Evolutionary conservation across 2,329 filamentous ascomycete genomes (phyloP).

Genomic region (Boeremia exigua): DNA sequence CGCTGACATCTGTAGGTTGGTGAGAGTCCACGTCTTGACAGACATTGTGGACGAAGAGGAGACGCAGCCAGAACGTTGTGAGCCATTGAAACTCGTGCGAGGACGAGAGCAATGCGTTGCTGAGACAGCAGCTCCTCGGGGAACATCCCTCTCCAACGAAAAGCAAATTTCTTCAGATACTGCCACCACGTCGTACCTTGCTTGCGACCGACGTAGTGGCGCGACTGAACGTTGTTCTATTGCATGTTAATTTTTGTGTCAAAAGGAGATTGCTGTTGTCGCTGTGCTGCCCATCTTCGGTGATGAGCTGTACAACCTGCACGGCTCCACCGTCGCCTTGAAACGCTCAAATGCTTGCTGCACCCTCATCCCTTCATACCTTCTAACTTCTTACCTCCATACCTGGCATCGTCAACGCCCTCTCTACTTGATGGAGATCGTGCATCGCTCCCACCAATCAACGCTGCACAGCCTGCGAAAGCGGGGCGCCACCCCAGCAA

Average conservation of each 20-base stretch:
- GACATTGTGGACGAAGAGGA: neutral
- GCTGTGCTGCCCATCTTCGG: neutral
- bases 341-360: neutral
- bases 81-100: slow-evolving; percentile 3
- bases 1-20: slow-evolving; percentile 9
- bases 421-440: too few relatives aligned
- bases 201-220: slow-evolving; percentile 3
- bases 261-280: neutral
- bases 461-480: neutral
- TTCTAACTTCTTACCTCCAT: neutral
- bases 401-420: too few relatives aligned
- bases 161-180: slow-evolving; percentile 7
- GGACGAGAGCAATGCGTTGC: slow-evolving; percentile 17
- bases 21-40: slow-evolving; percentile 14
- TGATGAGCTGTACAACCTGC: too few relatives aligned
- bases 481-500: slow-evolving; percentile 25
- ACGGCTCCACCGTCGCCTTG: neutral
- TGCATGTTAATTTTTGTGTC: neutral
- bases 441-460: slow-evolving; percentile 1
- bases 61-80: neutral
- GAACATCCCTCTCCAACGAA: slow-evolving; percentile 17
- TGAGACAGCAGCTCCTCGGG: slow-evolving; percentile 22
- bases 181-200: slow-evolving; percentile 13
- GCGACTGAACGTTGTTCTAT: neutral
- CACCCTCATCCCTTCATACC: neutral